Evolutionary conservation across 2,329 filamentous ascomycete genomes (phyloP), one percentile per base, ranked within the genome.

Genomic region (Fusarium armeniacum): DNA sequence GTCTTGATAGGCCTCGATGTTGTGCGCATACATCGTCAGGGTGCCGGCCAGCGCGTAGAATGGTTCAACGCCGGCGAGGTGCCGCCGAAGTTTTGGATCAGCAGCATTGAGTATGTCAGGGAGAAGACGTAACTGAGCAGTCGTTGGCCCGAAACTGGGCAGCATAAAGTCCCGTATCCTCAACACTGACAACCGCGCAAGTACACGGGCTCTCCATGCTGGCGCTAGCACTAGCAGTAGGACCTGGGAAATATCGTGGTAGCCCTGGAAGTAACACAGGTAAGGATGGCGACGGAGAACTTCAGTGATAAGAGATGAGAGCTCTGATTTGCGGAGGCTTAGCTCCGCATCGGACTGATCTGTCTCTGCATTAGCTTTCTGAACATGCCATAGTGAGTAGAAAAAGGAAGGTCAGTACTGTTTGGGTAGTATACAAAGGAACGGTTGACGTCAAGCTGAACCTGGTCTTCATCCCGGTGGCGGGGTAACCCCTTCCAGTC

Each of bases 151-250:
- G 45, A 99, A 88, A 41, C 89, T 93, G 11, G 95, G 94, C 13
- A 99, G 89, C 96, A 99, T 98, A 79, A 98, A 99, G 81, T 99
- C 96, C 67, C 96, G 90, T 77, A 99, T 98, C 55, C 94, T 91
- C 45, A 98, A 87, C 33, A 94, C 85, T 5, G 94, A 97, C 62
- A 99, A 89, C n/a, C 92, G 91, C 35, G 92, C 86, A 33, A 97
- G 88, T 18, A 91, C 89, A 9, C 84, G 79, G 20, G 86, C 83
- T 18, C 92, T 90, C 56, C 84, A 78, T 24, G 84, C 76, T 12
- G 88, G 82, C 1, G 91, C 90, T 6, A 99, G 85, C 13, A 98
- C 94, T 16, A 99, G 87, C 41, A 98, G 87, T 63, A 99, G 86
- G 26, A 99, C 96, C 81, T 99, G 97, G 73, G 93, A 96, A 76